Evolutionary conservation across 495 filamentous ascomycete species (phyloP), one percentile per base, ranked within the genome.

Genomic region (Clavariopsis aquatica): DNA sequence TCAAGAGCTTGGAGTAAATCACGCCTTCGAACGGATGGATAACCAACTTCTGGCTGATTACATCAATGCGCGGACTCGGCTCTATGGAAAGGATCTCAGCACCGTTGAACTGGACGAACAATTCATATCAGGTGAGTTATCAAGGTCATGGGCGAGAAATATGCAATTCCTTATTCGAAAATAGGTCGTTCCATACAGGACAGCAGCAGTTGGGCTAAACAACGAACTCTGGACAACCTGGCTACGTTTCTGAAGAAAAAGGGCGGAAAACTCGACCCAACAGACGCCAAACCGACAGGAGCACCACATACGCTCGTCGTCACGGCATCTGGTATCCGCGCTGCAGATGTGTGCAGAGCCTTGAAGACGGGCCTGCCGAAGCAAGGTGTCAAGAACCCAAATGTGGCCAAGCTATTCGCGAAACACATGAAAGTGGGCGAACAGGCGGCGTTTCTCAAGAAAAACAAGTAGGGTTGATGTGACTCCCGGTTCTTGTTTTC

Each of bases 381-480:
- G 73, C 84, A 89, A 22, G 85, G 81, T 26, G 43, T 67, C 15
- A 56, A 63, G 55, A 63, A 60, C 26, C 54, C 57, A 6, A 79
- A 81, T 47, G 86, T 98, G 1, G 91, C 89, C 23, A 98, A 98
- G 75, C 80, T 98, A 53, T 98, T 98, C 74, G 93, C 95, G 8
- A 98, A 98, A 73, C 94, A 98, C 66, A 96, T 98, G 78, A 98
- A 98, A 77, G 67, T 98, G 6, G 83, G 89, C 56, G 95, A 97
- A 65, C 89, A 91, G 19, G 85, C 93, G 57, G 82, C 89, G 52
- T 89, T 88, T 74, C 83, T 93, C 17, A 76, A 78, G 75, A 90
- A 76, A 77, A 52, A 59, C 46, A 80, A 83, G 80, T 84, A 77
- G 53, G 72, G 62, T 31, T 34, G 20, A 6, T 12, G 2, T 57